Conservation (phyloP, 2,329 filamentous ascomycete species). For the Neofusicoccum umdonicola region DNA sequence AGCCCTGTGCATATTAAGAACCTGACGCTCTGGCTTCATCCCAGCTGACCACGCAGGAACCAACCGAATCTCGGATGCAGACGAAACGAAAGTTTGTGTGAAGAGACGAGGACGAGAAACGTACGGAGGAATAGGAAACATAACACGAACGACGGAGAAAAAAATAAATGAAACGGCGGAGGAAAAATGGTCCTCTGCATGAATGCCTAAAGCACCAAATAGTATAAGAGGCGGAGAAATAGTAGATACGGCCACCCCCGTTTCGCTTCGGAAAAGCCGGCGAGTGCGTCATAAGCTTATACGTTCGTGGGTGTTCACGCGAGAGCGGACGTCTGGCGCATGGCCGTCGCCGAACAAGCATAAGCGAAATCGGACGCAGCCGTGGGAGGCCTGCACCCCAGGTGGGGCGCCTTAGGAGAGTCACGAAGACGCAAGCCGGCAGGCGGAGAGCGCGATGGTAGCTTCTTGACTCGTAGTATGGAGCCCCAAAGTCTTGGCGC, state of each 20-base stretch:
- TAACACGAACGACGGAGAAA: not conserved
- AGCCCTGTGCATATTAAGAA: constrained; percentile 1
- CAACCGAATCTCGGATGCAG: not conserved
- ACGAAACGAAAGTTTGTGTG: not conserved
- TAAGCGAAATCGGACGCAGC: not conserved
- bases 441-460: not conserved
- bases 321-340: not conserved
- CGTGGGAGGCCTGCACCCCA: not conserved
- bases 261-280: not conserved
- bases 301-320: not conserved
- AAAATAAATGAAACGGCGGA: not conserved
- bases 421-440: not conserved
- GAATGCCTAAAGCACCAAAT: not conserved
- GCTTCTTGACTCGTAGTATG: not conserved
- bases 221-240: not conserved
- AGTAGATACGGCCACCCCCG: not conserved
- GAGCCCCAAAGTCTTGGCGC: not conserved
- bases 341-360: not conserved
- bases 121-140: not conserved
- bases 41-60: not conserved
- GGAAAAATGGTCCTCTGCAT: not conserved
- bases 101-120: not conserved
- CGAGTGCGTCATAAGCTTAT: not conserved
- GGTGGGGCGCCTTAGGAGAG: not conserved
- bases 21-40: not conserved